Evolutionary conservation across 202 grass and related monocot genomes (phyloP), one percentile per base, ranked within the genome.

Genomic region (Digitaria exilis): DNA sequence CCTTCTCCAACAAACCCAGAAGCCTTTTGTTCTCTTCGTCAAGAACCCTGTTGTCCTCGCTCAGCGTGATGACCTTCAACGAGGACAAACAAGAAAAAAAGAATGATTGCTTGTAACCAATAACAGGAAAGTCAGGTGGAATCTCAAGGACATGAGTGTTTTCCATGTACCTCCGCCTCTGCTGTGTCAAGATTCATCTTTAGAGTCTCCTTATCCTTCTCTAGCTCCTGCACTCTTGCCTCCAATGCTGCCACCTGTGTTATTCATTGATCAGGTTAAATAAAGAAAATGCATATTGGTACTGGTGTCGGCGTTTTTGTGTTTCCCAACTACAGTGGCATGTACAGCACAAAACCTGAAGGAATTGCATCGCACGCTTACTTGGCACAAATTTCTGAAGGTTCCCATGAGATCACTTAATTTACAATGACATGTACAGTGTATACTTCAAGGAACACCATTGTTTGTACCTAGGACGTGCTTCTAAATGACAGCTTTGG

Each of bases 11-110:
- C 22, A 91, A 63, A 41, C 46, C n/a, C 49, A 93, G 59, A 50
- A 98, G 62, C 77, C 76, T 96, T 73, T 92, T 98, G 89, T 92
- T 96, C 43, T 82, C 87, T 65, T 98, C 91, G 21, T 90, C 91
- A 14, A 96, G 83, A 43, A 90, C 71, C 71, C 67, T 92, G 55
- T 96, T 98, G 60, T 96, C 96, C 66, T 92, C 91, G 44, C 90
- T 94, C 41, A 95, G 72, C 5, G 84, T 76, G 65, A 92, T 85
- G 16, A 89, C 93, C 93, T 98, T 80, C 34, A 65, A 72, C 29
- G n/a, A 31, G 9, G n/a, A n/a, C n/a, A n/a, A n/a, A n/a, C n/a
- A 49, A 43, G 32, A 48, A 79, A 80, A 46, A 1, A 56, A 41
- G n/a, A n/a, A 24, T 57, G 29, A 56, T 37, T 57, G 29, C n/a